Evolutionary conservation across 2,329 filamentous ascomycete genomes (phyloP).

Genomic region (Hypocreales sp.): DNA sequence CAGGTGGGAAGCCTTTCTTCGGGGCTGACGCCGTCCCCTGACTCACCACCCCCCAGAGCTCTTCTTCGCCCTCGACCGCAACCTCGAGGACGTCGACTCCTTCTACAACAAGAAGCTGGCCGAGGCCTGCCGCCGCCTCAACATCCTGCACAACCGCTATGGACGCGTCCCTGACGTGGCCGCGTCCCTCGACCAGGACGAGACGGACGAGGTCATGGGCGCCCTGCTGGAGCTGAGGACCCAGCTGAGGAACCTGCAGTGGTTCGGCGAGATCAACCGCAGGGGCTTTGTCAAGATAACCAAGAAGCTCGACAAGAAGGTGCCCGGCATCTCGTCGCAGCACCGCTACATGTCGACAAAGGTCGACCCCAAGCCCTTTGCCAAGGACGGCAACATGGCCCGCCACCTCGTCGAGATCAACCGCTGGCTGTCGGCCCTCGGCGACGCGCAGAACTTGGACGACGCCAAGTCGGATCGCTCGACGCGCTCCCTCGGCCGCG

Average conservation of each 20-base stretch:
- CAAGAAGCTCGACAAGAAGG: constrained; percentile 96
- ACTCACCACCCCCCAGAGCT: constrained; percentile 52
- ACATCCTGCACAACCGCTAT: constrained; percentile 77
- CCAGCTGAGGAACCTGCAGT: constrained; percentile 81
- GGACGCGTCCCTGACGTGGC: constrained; percentile 55
- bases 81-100: constrained; percentile 88
- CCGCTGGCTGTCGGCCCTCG: constrained; percentile 74
- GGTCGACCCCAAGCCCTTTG: constrained; percentile 78
- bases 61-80: constrained; percentile 91
- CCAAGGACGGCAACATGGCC: constrained; percentile 46
- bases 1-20: constrained; percentile 48
- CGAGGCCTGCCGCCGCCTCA: constrained; percentile 70
- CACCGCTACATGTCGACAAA: constrained; percentile 79
- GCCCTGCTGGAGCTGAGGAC: constrained; percentile 78
- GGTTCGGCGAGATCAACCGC: constrained; percentile 95
- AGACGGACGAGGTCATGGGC: constrained; percentile 80
- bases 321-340: constrained; percentile 60
- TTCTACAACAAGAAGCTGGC: constrained; percentile 96
- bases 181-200: constrained; percentile 67
- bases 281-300: constrained; percentile 96
- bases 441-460: constrained; percentile 61
- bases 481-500: constrained; percentile 59
- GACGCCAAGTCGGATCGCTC: constrained; percentile 64
- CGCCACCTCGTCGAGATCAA: constrained; percentile 53
- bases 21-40: constrained; percentile 14